phyloP scores from a whole-genome alignment of 2,329 filamentous ascomycete species.

The Neofusicoccum sp. region DNA sequence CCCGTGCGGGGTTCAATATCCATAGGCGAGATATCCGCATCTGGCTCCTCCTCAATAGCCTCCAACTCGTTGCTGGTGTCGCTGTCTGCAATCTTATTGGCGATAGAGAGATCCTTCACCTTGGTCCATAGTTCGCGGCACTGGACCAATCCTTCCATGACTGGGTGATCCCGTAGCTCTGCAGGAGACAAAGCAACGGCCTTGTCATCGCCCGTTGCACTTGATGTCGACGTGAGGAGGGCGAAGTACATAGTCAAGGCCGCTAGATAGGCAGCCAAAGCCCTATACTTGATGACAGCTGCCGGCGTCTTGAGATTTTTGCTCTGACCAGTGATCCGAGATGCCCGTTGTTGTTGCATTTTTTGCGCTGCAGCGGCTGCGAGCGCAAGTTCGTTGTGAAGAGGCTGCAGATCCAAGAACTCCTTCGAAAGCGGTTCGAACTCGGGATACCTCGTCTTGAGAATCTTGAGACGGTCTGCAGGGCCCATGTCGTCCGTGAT shows the following conservation, averaged over 20 bases:
- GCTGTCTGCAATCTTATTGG: constrained; percentile 45
- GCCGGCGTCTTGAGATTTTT: constrained; percentile 35
- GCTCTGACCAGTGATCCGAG: constrained; percentile 24
- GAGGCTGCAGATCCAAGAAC: constrained; percentile 68
- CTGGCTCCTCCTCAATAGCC: constrained; percentile 34
- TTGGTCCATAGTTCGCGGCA: constrained; percentile 80
- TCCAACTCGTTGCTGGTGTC: constrained; percentile 38
- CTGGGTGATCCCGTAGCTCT: constrained; percentile 84
- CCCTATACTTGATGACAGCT: constrained; percentile 69
- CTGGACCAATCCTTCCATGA: constrained; percentile 83
- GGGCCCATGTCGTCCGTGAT: constrained; percentile 77
- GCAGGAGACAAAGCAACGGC: constrained; percentile 68
- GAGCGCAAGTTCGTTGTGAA: constrained; percentile 61
- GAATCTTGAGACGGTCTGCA: constrained; percentile 73
- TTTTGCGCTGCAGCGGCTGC: constrained; percentile 61
- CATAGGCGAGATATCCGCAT: constrained; percentile 22
- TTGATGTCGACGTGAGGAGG: constrained; percentile 79
- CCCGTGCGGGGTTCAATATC: constrained; percentile 37
- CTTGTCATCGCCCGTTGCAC: constrained; percentile 48
- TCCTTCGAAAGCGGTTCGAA: constrained; percentile 86
- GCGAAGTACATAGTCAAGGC: constrained; percentile 93
- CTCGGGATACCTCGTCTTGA: constrained; percentile 85
- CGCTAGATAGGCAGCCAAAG: constrained; percentile 83
- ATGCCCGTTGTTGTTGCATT: constrained; percentile 28
- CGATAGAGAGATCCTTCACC: constrained; percentile 66